A percentile compares a stretch with the other conserved stretches of the same genome.
These are phyloP conservation scores for Xylona heveae DNA, from an alignment of 495 filamentous ascomycete species.

Conservation along the genomic window DNA sequence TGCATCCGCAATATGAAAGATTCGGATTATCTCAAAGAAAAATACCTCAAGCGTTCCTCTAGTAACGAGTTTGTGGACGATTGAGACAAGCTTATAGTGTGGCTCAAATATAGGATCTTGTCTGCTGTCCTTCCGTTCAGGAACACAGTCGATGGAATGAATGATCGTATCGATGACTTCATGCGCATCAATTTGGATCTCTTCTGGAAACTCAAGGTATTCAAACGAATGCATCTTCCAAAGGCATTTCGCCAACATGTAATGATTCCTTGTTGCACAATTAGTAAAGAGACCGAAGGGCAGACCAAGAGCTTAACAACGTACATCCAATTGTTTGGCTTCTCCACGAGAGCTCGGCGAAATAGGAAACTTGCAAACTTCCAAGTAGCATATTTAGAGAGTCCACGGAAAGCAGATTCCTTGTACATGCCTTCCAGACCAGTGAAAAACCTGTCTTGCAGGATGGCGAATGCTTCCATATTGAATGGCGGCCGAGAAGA, in stretches of 20 bases:
- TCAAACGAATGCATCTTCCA: constrained; percentile 73
- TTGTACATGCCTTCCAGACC: constrained; percentile 54
- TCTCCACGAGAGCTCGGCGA: constrained; percentile 45
- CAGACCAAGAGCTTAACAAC: constrained; percentile 11
- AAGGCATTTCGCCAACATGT: constrained; percentile 81
- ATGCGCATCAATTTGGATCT: constrained; percentile 22
- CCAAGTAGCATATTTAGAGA: constrained; percentile 63
- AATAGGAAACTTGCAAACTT: constrained; percentile 71
- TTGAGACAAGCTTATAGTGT: constrained; percentile 83
- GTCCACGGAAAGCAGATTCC: constrained; percentile 44
- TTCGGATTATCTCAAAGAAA: too few relatives aligned
- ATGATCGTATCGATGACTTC: constrained; percentile 47
- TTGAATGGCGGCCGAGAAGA: constrained; percentile 54
- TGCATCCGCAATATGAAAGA: too few relatives aligned
- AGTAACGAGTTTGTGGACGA: constrained; percentile 62
- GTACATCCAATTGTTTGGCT: constrained; percentile 69
- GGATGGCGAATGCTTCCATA: constrained; percentile 29
- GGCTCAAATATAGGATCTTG: constrained; percentile 81
- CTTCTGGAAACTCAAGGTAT: constrained; percentile 24
- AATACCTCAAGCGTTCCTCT: constrained; percentile 12
- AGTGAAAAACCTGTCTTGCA: constrained; percentile 48
- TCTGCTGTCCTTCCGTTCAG: constrained; percentile 53
- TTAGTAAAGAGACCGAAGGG: constrained; percentile 5
- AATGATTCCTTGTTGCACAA: constrained; percentile 36
- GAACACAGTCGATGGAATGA: constrained; percentile 56